Conservation (phyloP, 441 rosid species). For the Mallotus japonicus region DNA sequence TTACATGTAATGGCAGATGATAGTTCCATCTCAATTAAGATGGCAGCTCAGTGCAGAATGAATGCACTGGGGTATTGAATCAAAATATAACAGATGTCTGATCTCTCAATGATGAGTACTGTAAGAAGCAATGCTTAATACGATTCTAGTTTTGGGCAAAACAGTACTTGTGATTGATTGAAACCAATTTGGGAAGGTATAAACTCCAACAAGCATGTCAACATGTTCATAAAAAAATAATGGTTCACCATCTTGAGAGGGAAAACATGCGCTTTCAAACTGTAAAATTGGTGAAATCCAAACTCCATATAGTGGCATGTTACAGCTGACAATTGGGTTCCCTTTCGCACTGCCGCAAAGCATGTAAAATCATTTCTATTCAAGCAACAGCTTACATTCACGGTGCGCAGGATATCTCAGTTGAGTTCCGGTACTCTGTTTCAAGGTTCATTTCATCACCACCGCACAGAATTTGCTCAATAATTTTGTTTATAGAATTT, state of each 20-base stretch:
- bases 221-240: background rate
- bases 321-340: background rate
- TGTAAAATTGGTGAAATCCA: background rate
- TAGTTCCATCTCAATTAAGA: background rate
- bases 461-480: slow-evolving; percentile 39
- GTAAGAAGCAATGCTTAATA: no score
- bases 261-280: background rate
- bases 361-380: background rate
- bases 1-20: no score
- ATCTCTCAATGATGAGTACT: background rate
- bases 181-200: background rate
- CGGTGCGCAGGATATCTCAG: slow-evolving; percentile 3
- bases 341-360: background rate
- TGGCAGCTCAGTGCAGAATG: background rate
- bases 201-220: background rate
- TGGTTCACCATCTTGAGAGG: background rate
- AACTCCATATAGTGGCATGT: no score
- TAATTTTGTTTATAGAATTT: slow-evolving; percentile 41
- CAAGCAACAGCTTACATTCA: slow-evolving; percentile 1
- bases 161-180: no score
- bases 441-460: slow-evolving; percentile 27
- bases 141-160: no score
- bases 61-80: background rate
- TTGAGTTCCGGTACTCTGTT: slow-evolving; percentile 11
- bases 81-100: background rate